phyloP scores from a whole-genome alignment of 2,329 filamentous ascomycete genomes.

The Aspergillus pseudoterreus region DNA sequence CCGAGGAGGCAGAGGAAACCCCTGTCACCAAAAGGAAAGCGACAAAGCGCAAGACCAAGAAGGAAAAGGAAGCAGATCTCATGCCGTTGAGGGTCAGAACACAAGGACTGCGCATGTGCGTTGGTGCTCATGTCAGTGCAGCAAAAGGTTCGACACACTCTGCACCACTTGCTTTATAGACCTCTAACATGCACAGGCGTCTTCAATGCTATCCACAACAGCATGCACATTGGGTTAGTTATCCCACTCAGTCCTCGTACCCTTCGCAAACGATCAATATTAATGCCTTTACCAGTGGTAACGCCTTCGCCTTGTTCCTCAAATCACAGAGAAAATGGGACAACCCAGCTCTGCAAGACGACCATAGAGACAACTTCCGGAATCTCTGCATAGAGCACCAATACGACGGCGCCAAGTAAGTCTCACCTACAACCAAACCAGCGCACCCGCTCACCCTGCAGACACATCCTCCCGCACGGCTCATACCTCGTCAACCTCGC shows the following conservation, averaged over 20 bases:
- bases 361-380: slow-evolving; percentile 67
- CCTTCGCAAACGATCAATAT: background rate
- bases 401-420: slow-evolving; percentile 63
- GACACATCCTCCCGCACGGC: slow-evolving; percentile 81
- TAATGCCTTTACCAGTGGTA: slow-evolving; percentile 55
- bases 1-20: slow-evolving; percentile 15
- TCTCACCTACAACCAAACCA: background rate
- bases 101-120: slow-evolving; percentile 69
- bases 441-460: slow-evolving; percentile 19
- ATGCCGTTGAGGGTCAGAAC: slow-evolving; percentile 68
- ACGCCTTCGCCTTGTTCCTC: slow-evolving; percentile 90
- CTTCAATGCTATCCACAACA: slow-evolving; percentile 79
- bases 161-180: slow-evolving; percentile 6
- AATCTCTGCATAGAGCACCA: slow-evolving; percentile 63
- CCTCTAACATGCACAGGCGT: slow-evolving; percentile 57
- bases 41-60: slow-evolving; percentile 52
- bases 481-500: slow-evolving; percentile 97
- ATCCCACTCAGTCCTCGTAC: background rate
- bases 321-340: slow-evolving; percentile 96
- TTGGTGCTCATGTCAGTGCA: slow-evolving; percentile 88
- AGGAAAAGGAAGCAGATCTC: slow-evolving; percentile 52
- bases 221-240: slow-evolving; percentile 64
- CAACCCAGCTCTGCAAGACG: slow-evolving; percentile 69
- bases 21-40: slow-evolving; percentile 47
- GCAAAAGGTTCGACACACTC: slow-evolving; percentile 66